Evolutionary conservation across 371 early-diverging fungal species (phyloP).

Genomic region (Mucor plumbeus): DNA sequence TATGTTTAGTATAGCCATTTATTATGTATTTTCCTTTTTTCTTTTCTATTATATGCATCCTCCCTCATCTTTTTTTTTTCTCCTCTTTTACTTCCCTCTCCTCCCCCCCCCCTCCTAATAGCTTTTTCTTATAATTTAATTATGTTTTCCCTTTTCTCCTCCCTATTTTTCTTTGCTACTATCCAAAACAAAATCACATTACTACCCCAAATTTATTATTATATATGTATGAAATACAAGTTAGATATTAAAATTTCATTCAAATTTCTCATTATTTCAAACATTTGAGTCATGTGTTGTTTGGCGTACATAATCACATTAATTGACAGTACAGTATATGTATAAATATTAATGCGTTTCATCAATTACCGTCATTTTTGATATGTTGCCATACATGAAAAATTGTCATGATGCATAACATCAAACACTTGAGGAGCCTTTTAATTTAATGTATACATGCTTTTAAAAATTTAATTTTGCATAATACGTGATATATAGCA

Average conservation of each 20-base stretch:
- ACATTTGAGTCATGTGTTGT: background rate
- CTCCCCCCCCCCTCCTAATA: background rate
- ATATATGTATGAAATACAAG: slow-evolving; percentile 2
- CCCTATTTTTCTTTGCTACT: slow-evolving; percentile 6
- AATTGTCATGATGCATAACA: too few species aligned
- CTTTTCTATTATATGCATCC: background rate
- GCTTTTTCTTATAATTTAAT: background rate
- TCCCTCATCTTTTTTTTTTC: background rate
- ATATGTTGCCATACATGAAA: too few species aligned
- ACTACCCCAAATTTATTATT: slow-evolving; percentile 3
- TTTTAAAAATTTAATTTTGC: too few species aligned
- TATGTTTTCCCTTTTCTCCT: background rate
- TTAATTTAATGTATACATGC: too few species aligned
- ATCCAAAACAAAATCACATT: background rate
- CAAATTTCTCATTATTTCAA: background rate
- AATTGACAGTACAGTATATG: background rate
- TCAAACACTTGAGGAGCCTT: too few species aligned
- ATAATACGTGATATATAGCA: too few species aligned
- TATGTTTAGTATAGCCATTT: slow-evolving; percentile 1
- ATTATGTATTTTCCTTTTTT: background rate
- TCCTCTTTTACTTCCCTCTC: background rate
- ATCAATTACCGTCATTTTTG: background rate
- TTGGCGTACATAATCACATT: background rate
- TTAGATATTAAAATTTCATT: slow-evolving; percentile 9
- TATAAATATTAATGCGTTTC: background rate